A percentile compares a stretch with the other conserved stretches of the same genome.
Conservation (phyloP, 2,329 filamentous ascomycete species). For the Fusarium hainanense region DNA sequence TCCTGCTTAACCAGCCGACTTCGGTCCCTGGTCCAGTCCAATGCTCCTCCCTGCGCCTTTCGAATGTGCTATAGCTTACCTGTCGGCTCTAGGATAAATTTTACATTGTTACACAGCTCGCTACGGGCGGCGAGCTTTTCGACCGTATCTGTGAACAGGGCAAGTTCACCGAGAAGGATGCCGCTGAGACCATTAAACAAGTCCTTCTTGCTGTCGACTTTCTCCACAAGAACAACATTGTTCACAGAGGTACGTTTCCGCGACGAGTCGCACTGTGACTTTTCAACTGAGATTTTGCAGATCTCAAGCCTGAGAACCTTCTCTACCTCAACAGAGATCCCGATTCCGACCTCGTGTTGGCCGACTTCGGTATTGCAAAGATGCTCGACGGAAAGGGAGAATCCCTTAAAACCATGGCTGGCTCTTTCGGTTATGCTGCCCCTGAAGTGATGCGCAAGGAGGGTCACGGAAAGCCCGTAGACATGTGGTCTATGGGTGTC, state of each 20-base stretch:
- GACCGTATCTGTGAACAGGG: slow-evolving; percentile 98
- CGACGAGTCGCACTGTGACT: not conserved
- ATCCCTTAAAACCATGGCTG: slow-evolving; percentile 97
- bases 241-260: slow-evolving; percentile 81
- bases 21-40: slow-evolving; percentile 1
- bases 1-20: not conserved
- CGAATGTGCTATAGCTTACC: slow-evolving; percentile 21
- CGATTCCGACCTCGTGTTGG: slow-evolving; percentile 88
- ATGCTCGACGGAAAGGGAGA: slow-evolving; percentile 92
- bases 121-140: slow-evolving; percentile 95
- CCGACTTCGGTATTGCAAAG: slow-evolving; percentile 98
- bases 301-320: slow-evolving; percentile 97
- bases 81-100: slow-evolving; percentile 83
- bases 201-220: slow-evolving; percentile 94
- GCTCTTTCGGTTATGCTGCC: slow-evolving; percentile 96
- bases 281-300: slow-evolving; percentile 59
- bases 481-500: slow-evolving; percentile 99
- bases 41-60: slow-evolving; percentile 1
- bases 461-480: slow-evolving; percentile 96
- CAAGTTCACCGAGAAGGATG: slow-evolving; percentile 98
- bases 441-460: slow-evolving; percentile 98
- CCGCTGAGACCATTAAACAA: slow-evolving; percentile 93
- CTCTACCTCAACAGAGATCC: slow-evolving; percentile 85
- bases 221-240: slow-evolving; percentile 92
- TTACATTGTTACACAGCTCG: slow-evolving; percentile 97